Percentiles rank a stretch among this genome's conserved stretches.
Evolutionary conservation across 805 yeast genomes (phyloP).

Genomic region (Vanderwaltozyma yarrowii): DNA sequence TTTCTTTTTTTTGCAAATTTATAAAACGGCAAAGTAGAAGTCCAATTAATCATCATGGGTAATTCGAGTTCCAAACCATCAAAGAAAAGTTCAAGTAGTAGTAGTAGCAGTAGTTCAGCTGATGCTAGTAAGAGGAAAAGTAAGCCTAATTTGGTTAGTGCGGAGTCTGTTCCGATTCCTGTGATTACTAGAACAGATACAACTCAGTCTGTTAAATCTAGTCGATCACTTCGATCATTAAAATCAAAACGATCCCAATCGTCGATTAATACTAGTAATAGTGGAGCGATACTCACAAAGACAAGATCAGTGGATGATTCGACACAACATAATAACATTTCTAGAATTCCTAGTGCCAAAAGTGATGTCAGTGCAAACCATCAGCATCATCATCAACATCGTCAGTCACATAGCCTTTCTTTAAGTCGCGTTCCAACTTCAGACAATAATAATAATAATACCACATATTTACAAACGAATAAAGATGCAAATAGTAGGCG

Average conservation of each 20-base stretch:
- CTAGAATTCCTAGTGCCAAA: constrained; percentile 8
- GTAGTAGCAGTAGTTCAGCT: constrained; percentile 34
- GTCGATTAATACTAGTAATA: background rate
- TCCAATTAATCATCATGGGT: no score
- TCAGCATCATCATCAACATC: background rate
- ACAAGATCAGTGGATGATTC: no score
- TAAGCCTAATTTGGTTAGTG: no score
- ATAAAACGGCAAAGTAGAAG: no score
- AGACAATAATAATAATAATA: background rate
- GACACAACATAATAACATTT: no score
- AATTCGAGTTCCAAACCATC: constrained; percentile 38
- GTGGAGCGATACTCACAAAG: no score
- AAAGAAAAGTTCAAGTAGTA: constrained; percentile 9
- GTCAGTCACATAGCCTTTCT: background rate
- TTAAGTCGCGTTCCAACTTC: constrained; percentile 1
- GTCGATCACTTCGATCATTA: constrained; percentile 2
- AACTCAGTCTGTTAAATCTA: constrained; percentile 1
- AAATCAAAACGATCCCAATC: constrained; percentile 2
- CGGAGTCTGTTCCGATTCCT: constrained; percentile 19
- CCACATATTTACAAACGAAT: constrained; percentile 3
- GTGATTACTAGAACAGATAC: constrained; percentile 15
- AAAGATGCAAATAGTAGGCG: constrained; percentile 2
- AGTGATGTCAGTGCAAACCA: background rate
- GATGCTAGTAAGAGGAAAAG: constrained; percentile 38
- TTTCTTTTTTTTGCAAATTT: no score